A percentile compares a stretch with the other conserved stretches of the same genome.
Evolutionary conservation across 495 filamentous ascomycete genomes (phyloP).

Genomic region (Aspergillus funiculosus): DNA sequence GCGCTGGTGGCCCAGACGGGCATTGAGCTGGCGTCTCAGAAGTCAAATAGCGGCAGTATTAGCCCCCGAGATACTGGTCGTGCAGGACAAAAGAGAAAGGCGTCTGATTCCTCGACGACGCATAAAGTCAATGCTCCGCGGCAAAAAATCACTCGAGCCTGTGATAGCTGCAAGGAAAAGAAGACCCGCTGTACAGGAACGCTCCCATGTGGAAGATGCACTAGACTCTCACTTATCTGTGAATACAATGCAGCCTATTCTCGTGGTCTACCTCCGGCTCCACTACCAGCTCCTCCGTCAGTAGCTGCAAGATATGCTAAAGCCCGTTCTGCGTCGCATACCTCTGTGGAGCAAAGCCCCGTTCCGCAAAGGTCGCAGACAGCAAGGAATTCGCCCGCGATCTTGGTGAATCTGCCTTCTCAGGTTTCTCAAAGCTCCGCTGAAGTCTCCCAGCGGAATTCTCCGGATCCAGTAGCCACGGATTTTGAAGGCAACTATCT

Average conservation of each 20-base stretch:
- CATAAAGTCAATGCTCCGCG: slow-evolving; percentile 24
- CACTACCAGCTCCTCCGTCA: slow-evolving; percentile 27
- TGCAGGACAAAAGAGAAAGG: slow-evolving; percentile 30
- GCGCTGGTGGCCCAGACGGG: slow-evolving; percentile 18
- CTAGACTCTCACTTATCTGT: slow-evolving; percentile 35
- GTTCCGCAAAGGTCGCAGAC: slow-evolving; percentile 11
- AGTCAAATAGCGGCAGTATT: background rate
- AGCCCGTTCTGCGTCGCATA: slow-evolving; percentile 8
- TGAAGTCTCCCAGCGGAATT: slow-evolving; percentile 28
- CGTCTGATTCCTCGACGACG: slow-evolving; percentile 20
- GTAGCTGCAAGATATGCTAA: slow-evolving; percentile 7
- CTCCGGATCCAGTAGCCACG: slow-evolving; percentile 40
- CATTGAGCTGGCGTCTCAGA: slow-evolving; percentile 13
- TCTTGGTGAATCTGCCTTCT: slow-evolving; percentile 1
- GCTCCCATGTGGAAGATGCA: slow-evolving; percentile 39
- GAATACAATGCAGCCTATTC: slow-evolving; percentile 43
- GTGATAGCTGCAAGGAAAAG: slow-evolving; percentile 44
- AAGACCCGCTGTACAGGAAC: slow-evolving; percentile 45
- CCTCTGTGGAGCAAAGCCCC: slow-evolving; percentile 10
- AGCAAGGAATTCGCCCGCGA: slow-evolving; percentile 4
- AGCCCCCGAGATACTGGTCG: background rate
- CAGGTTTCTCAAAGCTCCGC: slow-evolving; percentile 9
- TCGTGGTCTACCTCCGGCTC: slow-evolving; percentile 39
- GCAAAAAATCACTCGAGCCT: slow-evolving; percentile 44
- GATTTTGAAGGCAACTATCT: slow-evolving; percentile 46